phyloP scores from a whole-genome alignment of 257 asterid species.

The Echites panduratus region DNA sequence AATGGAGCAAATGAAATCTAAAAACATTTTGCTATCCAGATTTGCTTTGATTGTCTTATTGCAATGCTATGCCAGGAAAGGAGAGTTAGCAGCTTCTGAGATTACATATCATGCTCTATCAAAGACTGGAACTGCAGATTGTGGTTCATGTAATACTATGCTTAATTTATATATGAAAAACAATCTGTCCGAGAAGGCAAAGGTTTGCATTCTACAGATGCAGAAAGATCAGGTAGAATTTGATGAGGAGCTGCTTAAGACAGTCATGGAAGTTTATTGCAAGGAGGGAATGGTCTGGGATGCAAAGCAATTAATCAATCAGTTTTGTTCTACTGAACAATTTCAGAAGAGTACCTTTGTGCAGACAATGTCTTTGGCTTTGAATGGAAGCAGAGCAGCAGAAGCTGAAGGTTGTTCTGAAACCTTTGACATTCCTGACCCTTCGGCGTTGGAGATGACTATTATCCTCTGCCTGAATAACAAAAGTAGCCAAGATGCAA shows the following conservation, averaged over 20 bases:
- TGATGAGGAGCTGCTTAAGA: conserved; percentile 65
- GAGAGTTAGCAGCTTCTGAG: conserved; percentile 76
- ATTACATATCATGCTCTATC: conserved; percentile 55
- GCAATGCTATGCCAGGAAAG: conserved; percentile 56
- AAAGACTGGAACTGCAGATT: conserved; percentile 57
- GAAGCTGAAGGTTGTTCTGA: conserved; percentile 29
- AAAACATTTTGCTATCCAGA: conserved; percentile 50
- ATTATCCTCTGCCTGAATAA: conserved; percentile 52
- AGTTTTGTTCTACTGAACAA: conserved; percentile 31
- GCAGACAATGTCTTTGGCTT: conserved; percentile 35
- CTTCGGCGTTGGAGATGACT: conserved; percentile 51
- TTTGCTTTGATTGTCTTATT: conserved; percentile 54
- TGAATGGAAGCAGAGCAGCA: conserved; percentile 34
- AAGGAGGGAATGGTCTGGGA: conserved; percentile 67
- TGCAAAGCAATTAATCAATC: conserved; percentile 47
- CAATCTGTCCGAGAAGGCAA: conserved; percentile 63
- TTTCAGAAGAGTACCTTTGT: conserved; percentile 38
- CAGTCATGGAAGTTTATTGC: conserved; percentile 60
- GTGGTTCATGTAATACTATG: conserved; percentile 50
- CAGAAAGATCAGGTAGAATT: conserved; percentile 55
- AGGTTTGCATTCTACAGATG: conserved; percentile 49
- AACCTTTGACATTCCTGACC: conserved; percentile 34
- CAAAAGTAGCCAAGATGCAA: conserved; percentile 32
- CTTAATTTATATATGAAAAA: conserved; percentile 57
- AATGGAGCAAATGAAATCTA: conserved; percentile 66